Evolutionary conservation across 2,329 filamentous ascomycete genomes (phyloP), one percentile per base, ranked within the genome.

Genomic region (Emergomyces africanus): DNA sequence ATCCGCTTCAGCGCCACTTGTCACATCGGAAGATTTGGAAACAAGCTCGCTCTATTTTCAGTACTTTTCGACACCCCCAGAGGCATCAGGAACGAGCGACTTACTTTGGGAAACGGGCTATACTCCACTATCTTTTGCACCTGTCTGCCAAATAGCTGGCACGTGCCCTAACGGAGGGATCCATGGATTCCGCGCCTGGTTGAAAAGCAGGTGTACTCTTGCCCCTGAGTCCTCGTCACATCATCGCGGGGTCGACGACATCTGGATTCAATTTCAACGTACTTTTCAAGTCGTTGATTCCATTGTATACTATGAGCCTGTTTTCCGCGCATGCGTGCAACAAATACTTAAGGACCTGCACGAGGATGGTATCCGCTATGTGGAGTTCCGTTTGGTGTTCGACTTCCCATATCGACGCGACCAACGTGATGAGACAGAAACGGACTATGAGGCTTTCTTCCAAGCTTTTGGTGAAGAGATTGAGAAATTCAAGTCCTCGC

Each of bases 221-320:
- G 87, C 85, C 0, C 75, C 81, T 15, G 80, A 83, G 25, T 89
- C 95, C 69, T 86, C 85, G 12, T 78, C 91, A 63, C 89, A 96
- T 68, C 87, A 94, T 66, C 86, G 90, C 66, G 90, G 91, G 2
- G 80, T 90, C 18, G 86, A 94, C 70, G 86, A 86, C 57, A 86
- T 95, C 58, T 96, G 91, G 90, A 76, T 78, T 28, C 91, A 92
- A 68, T 96, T 96, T 73, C 77, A 75, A 56, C 82, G 81, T 50
- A 87, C 86, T 62, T 96, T 96, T 72, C 74, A 80, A 2, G 82
- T 92, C 4, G 79, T 92, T 49, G 83, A 83, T 49, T 86, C 84
- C 18, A 82, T 96, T 57, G 79, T 96, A 55, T 88, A 87, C 73
- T 96, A 96, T 73, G 92, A 96, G 73, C 91, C 91, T 15, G 89